These are phyloP conservation scores for Beauveria brongniartii DNA, from an alignment of 2,329 filamentous ascomycete species.

Conservation along the genomic window DNA sequence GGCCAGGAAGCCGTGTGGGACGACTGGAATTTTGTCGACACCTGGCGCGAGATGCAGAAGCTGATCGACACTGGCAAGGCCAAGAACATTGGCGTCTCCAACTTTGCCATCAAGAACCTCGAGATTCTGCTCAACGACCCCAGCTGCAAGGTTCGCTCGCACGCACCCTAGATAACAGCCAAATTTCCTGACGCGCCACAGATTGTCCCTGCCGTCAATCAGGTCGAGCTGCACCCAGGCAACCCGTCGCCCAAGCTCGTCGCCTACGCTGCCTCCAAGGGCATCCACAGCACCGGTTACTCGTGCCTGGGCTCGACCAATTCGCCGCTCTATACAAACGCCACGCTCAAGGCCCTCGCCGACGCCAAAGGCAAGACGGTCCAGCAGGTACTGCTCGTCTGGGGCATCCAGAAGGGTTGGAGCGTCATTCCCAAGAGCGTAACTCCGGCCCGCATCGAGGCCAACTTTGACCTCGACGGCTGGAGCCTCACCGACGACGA, in stretches of 20 bases:
- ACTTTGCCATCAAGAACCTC: constrained; percentile 70
- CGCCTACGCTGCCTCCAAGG: constrained; percentile 62
- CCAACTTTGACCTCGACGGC: constrained; percentile 67
- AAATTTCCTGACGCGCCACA: constrained; percentile 17
- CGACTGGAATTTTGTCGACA: constrained; percentile 79
- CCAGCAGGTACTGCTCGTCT: constrained; percentile 71
- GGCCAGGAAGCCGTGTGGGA: constrained; percentile 59
- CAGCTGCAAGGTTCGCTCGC: constrained; percentile 44
- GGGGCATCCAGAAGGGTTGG: constrained; percentile 74
- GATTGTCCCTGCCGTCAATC: constrained; percentile 63
- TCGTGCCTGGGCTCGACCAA: constrained; percentile 65
- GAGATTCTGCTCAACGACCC: constrained; percentile 64
- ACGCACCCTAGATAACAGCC: background rate
- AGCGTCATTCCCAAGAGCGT: constrained; percentile 83
- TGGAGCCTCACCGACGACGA: constrained; percentile 68
- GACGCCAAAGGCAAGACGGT: constrained; percentile 58
- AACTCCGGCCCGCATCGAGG: constrained; percentile 62
- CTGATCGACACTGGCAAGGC: constrained; percentile 60
- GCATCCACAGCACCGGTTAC: constrained; percentile 68
- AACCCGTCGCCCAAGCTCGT: constrained; percentile 75
- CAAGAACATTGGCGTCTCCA: constrained; percentile 72
- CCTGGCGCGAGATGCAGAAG: constrained; percentile 64
- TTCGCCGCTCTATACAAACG: constrained; percentile 62
- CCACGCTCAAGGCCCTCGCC: constrained; percentile 54
- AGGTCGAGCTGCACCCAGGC: constrained; percentile 74